A percentile compares a stretch with the other conserved stretches of the same genome.
Conservation (phyloP, 495 filamentous ascomycete genomes). For the Aspergillus nidulans region DNA sequence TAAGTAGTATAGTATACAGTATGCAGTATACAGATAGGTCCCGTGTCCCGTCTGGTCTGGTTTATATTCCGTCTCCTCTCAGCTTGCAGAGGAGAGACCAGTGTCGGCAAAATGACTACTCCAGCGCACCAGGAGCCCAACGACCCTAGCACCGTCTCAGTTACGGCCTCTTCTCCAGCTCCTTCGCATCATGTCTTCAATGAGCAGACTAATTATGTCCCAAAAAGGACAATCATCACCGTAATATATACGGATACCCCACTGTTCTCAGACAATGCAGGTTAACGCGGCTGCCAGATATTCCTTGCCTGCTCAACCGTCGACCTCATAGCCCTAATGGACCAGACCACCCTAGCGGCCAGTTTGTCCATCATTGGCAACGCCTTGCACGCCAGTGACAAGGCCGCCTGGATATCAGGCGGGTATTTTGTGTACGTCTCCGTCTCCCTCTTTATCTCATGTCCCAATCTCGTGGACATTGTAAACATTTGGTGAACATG, state of each 20-base stretch:
- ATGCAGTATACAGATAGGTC: no score
- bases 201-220: conserved; percentile 54
- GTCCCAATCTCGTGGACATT: no score
- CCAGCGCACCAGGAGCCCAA: conserved; percentile 1
- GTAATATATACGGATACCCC: conserved; percentile 16
- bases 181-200: conserved; percentile 34
- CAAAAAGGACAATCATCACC: conserved; percentile 45
- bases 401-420: conserved; percentile 51
- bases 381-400: conserved; percentile 41
- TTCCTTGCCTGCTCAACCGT: conserved; percentile 54
- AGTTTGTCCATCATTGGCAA: conserved; percentile 49
- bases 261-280: neutral
- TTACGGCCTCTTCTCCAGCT: neutral
- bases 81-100: no score
- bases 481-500: no score
- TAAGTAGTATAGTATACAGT: no score
- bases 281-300: conserved; percentile 32
- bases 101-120: neutral
- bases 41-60: no score
- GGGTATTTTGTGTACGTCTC: conserved; percentile 48
- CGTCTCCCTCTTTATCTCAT: no score
- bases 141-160: neutral
- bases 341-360: conserved; percentile 50
- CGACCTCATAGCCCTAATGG: conserved; percentile 50
- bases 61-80: neutral